phyloP scores from a whole-genome alignment of 306 rosid genomes.

The Oxytropis ochrocephala region DNA sequence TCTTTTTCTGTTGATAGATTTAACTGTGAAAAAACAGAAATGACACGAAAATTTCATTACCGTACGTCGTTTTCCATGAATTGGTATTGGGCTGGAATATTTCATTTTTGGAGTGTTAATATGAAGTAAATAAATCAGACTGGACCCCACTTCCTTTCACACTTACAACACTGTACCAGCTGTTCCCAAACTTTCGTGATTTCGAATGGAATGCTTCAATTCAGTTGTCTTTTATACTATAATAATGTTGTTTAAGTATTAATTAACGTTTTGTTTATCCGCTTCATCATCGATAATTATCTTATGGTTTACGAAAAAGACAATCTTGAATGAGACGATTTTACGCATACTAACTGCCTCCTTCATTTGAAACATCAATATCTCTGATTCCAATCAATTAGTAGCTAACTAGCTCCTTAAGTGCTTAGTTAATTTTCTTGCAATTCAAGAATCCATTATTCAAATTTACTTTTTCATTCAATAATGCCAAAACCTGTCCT shows the following conservation, averaged over 20 bases:
- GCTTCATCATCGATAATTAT: neutral
- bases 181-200: neutral
- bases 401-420: neutral
- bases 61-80: conserved; percentile 2
- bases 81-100: neutral
- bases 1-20: neutral
- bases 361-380: conserved; percentile 1
- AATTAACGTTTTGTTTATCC: neutral
- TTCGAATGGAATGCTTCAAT: neutral
- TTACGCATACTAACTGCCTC: conserved; percentile 19
- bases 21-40: neutral
- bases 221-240: neutral
- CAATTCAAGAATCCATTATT: conserved; percentile 6
- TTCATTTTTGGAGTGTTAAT: neutral
- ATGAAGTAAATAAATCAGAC: neutral
- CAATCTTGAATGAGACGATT: conserved; percentile 26
- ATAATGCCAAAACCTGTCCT: neutral
- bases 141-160: neutral
- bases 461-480: neutral
- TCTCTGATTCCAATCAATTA: conserved; percentile 7
- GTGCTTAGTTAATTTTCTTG: conserved; percentile 10
- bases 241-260: neutral
- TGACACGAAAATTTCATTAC: conserved; percentile 1
- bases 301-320: conserved; percentile 17
- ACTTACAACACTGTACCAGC: neutral